phyloP scores from a whole-genome alignment of 768 basidiomycete species.

The Tricholoma terreum region DNA sequence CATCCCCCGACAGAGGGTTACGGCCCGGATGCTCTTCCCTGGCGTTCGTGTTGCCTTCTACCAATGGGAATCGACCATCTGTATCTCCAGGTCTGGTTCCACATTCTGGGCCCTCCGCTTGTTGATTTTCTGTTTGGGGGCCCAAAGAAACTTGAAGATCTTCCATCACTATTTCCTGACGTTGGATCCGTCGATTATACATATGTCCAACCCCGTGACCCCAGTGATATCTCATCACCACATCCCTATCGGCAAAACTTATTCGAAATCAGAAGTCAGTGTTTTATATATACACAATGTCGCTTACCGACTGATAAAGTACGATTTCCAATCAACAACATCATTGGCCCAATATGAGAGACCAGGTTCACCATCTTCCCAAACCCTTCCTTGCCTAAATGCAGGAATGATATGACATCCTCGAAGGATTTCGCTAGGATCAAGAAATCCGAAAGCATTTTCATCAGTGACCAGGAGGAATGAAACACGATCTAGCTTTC shows the following conservation, averaged over 20 bases:
- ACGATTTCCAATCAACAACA: neutral
- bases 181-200: neutral
- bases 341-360: neutral
- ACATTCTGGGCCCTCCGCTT: neutral
- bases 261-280: neutral
- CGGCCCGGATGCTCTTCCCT: too few relatives aligned
- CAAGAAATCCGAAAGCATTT: slow-evolving; percentile 16
- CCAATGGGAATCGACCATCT: neutral
- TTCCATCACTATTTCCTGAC: neutral
- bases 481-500: neutral
- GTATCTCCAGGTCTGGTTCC: neutral
- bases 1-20: too few relatives aligned
- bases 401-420: slow-evolving; percentile 15
- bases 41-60: too few relatives aligned
- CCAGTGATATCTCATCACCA: too few relatives aligned
- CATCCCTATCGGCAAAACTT: neutral
- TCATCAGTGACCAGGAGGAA: neutral
- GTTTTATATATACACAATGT: neutral
- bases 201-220: neutral
- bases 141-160: neutral
- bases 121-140: neutral
- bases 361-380: neutral
- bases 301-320: neutral
- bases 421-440: slow-evolving; percentile 14
- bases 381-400: neutral